A percentile compares a stretch with the other conserved stretches of the same genome.
Conservation (phyloP, 1,284 basidiomycete genomes). For the Megacollybia platyphylla region DNA sequence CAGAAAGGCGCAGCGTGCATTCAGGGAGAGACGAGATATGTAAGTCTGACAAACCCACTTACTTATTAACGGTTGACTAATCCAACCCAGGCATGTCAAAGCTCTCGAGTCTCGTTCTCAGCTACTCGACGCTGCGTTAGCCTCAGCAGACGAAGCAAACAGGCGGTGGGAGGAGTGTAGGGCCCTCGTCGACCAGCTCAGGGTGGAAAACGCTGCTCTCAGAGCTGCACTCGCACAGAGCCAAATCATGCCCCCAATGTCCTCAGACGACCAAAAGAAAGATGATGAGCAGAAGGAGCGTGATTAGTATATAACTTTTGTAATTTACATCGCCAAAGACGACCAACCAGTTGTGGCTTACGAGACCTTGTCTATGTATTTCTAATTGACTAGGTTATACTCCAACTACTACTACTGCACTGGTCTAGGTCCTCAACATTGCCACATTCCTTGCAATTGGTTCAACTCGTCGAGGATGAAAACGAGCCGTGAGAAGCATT, state of each 20-base stretch:
- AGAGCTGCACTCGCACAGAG: conserved; percentile 30
- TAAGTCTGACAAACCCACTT: conserved; percentile 23
- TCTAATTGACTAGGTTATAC: too few relatives aligned
- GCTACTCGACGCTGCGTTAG: conserved; percentile 68
- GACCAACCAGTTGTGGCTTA: too few relatives aligned
- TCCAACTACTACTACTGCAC: too few relatives aligned
- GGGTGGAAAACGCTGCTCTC: conserved; percentile 64
- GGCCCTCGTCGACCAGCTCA: conserved; percentile 66
- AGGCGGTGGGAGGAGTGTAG: conserved; percentile 79
- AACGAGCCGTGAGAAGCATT: too few relatives aligned
- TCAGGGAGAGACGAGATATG: conserved; percentile 75
- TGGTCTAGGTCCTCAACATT: too few relatives aligned
- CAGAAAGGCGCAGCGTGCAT: conserved; percentile 75
- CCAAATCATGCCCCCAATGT: background rate
- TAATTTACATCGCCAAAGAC: too few relatives aligned
- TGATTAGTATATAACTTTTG: too few relatives aligned
- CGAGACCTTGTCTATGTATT: too few relatives aligned
- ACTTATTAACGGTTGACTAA: background rate
- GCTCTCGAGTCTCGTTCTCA: conserved; percentile 72
- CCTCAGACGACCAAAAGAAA: too few relatives aligned
- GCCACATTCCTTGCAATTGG: too few relatives aligned
- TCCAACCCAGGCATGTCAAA: conserved; percentile 58
- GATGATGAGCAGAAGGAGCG: too few relatives aligned
- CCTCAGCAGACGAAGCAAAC: conserved; percentile 75
- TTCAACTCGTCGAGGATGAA: too few relatives aligned